Conservation (phyloP, 495 filamentous ascomycete genomes). For the Daldinia loculata region DNA sequence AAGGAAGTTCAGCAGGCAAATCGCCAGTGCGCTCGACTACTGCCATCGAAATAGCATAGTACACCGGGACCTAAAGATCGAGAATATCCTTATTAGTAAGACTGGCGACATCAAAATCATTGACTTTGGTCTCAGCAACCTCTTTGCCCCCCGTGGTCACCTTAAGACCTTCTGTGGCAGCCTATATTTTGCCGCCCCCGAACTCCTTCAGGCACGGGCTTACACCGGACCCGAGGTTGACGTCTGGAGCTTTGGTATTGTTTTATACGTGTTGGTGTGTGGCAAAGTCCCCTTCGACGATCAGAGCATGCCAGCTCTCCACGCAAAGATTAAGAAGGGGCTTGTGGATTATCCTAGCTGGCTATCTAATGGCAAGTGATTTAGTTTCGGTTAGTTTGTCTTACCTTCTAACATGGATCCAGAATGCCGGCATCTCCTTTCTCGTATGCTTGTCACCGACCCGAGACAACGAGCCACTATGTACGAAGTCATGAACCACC, state of each 20-base stretch:
- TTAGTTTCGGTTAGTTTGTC: neutral
- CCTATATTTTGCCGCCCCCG: constrained; percentile 97
- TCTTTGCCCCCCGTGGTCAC: constrained; percentile 86
- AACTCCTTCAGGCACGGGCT: constrained; percentile 89
- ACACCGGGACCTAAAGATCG: constrained; percentile 97
- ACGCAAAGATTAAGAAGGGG: constrained; percentile 99
- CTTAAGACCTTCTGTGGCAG: constrained; percentile 98
- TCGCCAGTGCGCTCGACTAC: constrained; percentile 98
- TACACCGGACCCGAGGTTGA: constrained; percentile 98
- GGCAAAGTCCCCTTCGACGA: constrained; percentile 99
- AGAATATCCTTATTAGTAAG: constrained; percentile 99
- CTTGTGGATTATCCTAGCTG: constrained; percentile 94
- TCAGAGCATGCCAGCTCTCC: constrained; percentile 97
- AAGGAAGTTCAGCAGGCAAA: constrained; percentile 96
- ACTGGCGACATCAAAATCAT: constrained; percentile 99
- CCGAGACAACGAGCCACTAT: constrained; percentile 86
- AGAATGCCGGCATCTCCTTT: constrained; percentile 96
- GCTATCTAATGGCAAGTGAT: constrained; percentile 79
- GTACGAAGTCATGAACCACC: constrained; percentile 92
- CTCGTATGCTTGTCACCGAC: constrained; percentile 96
- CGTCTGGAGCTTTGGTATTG: constrained; percentile 98
- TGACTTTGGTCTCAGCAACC: constrained; percentile 97
- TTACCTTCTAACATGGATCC: constrained; percentile 44
- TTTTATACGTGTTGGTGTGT: constrained; percentile 97
- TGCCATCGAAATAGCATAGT: constrained; percentile 99